Conservation (phyloP, 1,284 basidiomycete species). For the Uromyces viciae-fabae region DNA sequence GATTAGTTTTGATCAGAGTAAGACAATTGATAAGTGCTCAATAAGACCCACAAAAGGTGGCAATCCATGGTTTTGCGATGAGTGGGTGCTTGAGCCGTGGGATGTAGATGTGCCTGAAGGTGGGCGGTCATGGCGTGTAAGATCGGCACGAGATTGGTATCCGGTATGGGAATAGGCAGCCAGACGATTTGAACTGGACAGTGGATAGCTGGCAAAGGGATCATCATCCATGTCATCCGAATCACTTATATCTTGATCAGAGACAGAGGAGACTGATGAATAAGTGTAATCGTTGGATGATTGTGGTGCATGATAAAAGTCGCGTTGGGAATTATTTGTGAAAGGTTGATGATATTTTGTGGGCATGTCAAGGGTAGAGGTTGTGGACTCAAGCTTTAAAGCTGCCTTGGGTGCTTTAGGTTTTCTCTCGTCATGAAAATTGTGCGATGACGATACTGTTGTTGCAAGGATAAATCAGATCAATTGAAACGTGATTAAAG, state of each 20-base stretch:
- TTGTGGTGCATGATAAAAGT: too few species aligned
- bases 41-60: background rate
- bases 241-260: slow-evolving; percentile 7
- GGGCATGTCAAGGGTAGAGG: too few species aligned
- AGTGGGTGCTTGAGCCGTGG: background rate
- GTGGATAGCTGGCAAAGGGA: slow-evolving; percentile 34
- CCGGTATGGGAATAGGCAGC: background rate
- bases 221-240: slow-evolving; percentile 31
- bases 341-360: too few species aligned
- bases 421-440: background rate
- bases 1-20: too few species aligned
- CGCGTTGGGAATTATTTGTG: too few species aligned
- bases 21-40: too few species aligned
- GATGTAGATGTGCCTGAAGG: background rate
- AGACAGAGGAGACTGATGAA: background rate
- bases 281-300: background rate
- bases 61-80: background rate
- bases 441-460: background rate
- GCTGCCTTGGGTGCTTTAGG: too few species aligned
- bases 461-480: background rate
- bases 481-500: background rate
- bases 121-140: background rate
- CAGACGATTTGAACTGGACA: background rate
- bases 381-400: too few species aligned
- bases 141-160: background rate